A percentile compares a stretch with the other conserved stretches of the same genome.
Evolutionary conservation across 169 alveolate genomes (phyloP).

Genomic region (Plasmodium blacklocki): DNA sequence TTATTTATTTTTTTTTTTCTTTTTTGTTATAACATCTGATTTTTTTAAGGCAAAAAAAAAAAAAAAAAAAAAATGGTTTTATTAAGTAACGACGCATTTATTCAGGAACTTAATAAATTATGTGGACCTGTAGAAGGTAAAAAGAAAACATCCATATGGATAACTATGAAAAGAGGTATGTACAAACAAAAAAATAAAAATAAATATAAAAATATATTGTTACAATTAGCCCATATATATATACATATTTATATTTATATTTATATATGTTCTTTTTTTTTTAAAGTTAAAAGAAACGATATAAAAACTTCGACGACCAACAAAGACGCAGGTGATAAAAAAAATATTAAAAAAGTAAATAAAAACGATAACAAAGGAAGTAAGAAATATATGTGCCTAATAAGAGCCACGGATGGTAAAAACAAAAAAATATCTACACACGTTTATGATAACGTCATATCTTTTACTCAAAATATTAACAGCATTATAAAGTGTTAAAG

Average conservation of each 20-base stretch:
- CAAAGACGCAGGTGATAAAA: slow-evolving; percentile 24
- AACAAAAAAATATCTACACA: slow-evolving; percentile 52
- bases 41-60: slow-evolving; percentile 20
- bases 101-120: slow-evolving; percentile 79
- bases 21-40: too few relatives aligned
- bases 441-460: slow-evolving; percentile 38
- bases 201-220: too few relatives aligned
- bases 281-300: slow-evolving; percentile 30
- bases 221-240: neutral
- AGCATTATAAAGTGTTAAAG: slow-evolving; percentile 25
- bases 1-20: too few relatives aligned
- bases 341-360: slow-evolving; percentile 16
- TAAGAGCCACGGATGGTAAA: slow-evolving; percentile 74
- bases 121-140: slow-evolving; percentile 75
- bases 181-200: neutral
- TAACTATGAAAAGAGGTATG: slow-evolving; percentile 84
- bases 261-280: neutral
- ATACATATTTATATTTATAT: neutral
- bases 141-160: slow-evolving; percentile 80
- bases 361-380: slow-evolving; percentile 28
- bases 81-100: slow-evolving; percentile 77
- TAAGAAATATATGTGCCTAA: slow-evolving; percentile 41
- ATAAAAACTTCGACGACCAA: slow-evolving; percentile 13
- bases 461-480: slow-evolving; percentile 55
- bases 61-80: slow-evolving; percentile 76